Evolutionary conservation across 352 stramenopile genomes (phyloP).

Genomic region (Globisporangium abappressorium): DNA sequence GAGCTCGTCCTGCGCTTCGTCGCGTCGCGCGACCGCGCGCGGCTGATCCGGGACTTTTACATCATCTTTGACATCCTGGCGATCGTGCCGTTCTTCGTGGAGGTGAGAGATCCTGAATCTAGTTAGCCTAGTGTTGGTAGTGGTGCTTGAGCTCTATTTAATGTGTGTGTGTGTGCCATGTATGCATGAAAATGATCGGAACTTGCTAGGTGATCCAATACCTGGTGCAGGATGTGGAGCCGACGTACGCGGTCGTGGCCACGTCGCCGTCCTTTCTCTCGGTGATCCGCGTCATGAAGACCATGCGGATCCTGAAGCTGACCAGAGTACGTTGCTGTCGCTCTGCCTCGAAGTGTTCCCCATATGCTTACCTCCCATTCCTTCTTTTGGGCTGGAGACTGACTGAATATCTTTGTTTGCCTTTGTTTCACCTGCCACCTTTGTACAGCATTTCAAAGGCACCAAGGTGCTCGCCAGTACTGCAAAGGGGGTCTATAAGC

Average conservation of each 20-base stretch:
- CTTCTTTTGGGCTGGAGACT: too few relatives aligned
- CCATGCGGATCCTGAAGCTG: conserved; percentile 72
- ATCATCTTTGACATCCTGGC: conserved; percentile 66
- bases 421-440: not conserved
- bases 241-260: conserved; percentile 59
- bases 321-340: conserved; percentile 32
- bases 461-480: conserved; percentile 65
- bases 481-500: conserved; percentile 49
- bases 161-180: not conserved
- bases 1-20: conserved; percentile 63
- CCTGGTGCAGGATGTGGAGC: conserved; percentile 27
- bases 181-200: not conserved
- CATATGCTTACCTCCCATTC: too few relatives aligned
- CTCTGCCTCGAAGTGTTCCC: too few relatives aligned
- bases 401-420: not conserved
- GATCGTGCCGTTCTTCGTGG: conserved; percentile 59
- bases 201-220: conserved; percentile 26
- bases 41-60: conserved; percentile 55
- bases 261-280: conserved; percentile 64
- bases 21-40: conserved; percentile 28
- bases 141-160: not conserved
- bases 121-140: not conserved
- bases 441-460: conserved; percentile 55
- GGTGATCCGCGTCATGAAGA: conserved; percentile 66
- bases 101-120: conserved; percentile 28